Base-by-base conservation (phyloP, 2,329 filamentous ascomycete species). In the Paecilomyces niveus region DNA sequence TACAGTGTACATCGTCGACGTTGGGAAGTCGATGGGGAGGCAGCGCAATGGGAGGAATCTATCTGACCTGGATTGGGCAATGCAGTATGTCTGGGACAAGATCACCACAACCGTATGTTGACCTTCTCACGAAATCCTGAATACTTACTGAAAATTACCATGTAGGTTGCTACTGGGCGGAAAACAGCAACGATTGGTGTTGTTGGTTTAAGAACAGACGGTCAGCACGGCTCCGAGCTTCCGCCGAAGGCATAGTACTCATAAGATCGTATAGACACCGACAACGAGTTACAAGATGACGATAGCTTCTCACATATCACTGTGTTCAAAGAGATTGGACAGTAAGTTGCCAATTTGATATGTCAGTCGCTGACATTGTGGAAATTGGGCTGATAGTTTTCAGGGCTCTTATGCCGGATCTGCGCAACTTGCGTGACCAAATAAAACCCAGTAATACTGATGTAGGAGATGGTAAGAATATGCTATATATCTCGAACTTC, bases 1-100 rank as follows among this genome's bases (percentile, higher is more conserved):
- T 8, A 94, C 89, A 0, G 85, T 97, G 51, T 99, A 94, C 74
- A 88, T 99, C 65, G 77, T 99, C 61, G 94, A 99, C 76, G 80
- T 97, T 24, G 92, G 92, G 59, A 80, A 78, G 68, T 89, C 92
- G n/a, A 97, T 96, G 89, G 88, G 82, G 59, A 80, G 89, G 70
- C 83, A 80, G 66, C 84, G 85, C 65, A 81, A 85, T 76, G 90
- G 88, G 26, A 86, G 94, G 64, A 71, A 79, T 21, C 84, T 93
- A 71, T 88, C 88, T 2, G 89, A 97, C 71, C 83, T 99, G 18
- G 90, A 97, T 61, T 99, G 88, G 85, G 85, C 86, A 54, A 87
- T 97, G 85, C 85, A 85, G 62, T 99, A 96, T 75, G 84, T 97
- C 54, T 99, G 93, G 92, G 93, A 97, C 80, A 94, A 90, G 71